These are phyloP conservation scores for Patellifolia procumbens DNA, from an alignment of 179 eudicot genomes.

Conservation along the genomic window DNA sequence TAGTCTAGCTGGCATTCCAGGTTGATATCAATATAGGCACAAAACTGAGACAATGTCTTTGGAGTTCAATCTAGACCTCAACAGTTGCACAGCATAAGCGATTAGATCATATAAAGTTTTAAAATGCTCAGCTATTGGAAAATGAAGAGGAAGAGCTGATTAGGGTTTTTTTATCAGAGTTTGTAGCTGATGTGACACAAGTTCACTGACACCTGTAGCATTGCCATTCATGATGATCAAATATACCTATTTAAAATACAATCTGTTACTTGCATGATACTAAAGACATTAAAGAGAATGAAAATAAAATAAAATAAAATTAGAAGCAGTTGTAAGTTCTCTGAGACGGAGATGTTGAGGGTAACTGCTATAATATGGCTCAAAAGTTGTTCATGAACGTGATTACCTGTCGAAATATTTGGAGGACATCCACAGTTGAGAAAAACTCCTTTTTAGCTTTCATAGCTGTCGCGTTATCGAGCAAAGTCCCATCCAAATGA, in stretches of 20 bases:
- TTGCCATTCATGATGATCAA: not conserved
- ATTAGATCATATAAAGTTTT: not conserved
- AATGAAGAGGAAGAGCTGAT: not conserved
- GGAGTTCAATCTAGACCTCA: not conserved
- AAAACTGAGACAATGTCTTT: conserved; percentile 39
- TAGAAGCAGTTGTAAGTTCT: not conserved
- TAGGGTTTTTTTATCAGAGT: not conserved
- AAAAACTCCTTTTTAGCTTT: conserved; percentile 77
- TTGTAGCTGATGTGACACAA: not conserved
- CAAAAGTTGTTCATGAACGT: not conserved
- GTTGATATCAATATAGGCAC: conserved; percentile 78
- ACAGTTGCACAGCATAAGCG: not conserved
- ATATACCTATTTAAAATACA: not conserved
- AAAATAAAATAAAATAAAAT: not conserved
- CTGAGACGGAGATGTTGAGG: not conserved
- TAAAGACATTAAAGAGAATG: not conserved
- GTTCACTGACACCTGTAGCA: not conserved
- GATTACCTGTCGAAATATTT: conserved; percentile 85
- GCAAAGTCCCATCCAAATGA: conserved; percentile 90
- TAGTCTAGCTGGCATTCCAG: conserved; percentile 46
- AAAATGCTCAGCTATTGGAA: not conserved
- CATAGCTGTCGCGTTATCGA: conserved; percentile 70
- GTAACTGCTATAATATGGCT: conserved; percentile 7
- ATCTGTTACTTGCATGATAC: not conserved
- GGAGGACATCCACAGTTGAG: conserved; percentile 79